Evolutionary conservation across 176 grass and related monocot genomes (phyloP), one percentile per base, ranked within the genome.

Genomic region (Eleusine indica): DNA sequence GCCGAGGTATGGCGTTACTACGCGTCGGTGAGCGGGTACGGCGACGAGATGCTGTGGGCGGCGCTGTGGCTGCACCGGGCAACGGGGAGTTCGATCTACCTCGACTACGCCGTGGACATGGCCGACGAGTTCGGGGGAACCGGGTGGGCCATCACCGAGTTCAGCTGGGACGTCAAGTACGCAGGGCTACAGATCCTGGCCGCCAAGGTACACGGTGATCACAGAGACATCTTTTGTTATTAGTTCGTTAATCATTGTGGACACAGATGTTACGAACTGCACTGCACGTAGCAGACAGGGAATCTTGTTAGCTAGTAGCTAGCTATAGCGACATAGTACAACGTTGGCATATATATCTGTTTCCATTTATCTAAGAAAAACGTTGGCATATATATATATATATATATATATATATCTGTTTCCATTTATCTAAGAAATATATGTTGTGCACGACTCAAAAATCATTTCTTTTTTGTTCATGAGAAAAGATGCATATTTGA

Each of bases 121-220:
- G 87, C 80, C 10, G 71, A 92, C 12, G 62, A 78, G 21, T 78
- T 92, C 48, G 87, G 91, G 5, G 91, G 91, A 49, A 73, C 69
- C 30, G 82, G 5, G 7, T 92, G 91, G 91, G 84, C 80, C 70
- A 81, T 92, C 56, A 63, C n/a, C 4, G 87, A 92, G 87, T 92
- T 92, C 80, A 87, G 87, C 80, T 92, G 91, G 91, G 91, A 92
- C 65, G 87, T 92, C 71, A 92, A 92, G 66, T 87, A 83, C 47
- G 84, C 87, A 6, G 87, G 91, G n/a, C 64, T 92, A 40, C 91
- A 92, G 52, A 84, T 92, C 81, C 81, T 86, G 21, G 88, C 84
- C 11, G 58, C 80, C 39, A 75, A 90, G 89, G 84, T 85, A 32
- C 64, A 28, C 30, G 63, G 64, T 70, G 68, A 47, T 49, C 70